phyloP scores from a whole-genome alignment of 805 yeast genomes.

The Spathaspora arborariae region DNA sequence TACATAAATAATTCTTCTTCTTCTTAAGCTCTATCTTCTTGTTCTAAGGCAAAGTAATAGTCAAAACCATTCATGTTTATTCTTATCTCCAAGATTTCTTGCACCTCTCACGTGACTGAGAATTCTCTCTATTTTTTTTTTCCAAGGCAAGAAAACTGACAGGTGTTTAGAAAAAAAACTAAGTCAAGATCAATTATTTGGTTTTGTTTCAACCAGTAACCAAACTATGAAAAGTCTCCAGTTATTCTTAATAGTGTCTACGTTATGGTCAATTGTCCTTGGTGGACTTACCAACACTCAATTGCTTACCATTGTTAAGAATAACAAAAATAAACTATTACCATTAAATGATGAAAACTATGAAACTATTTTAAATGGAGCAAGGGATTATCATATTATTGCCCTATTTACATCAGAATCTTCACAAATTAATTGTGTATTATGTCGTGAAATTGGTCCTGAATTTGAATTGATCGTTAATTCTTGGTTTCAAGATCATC shows the following conservation, averaged over 20 bases:
- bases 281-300: conserved; percentile 23
- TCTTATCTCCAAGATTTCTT: too few species aligned
- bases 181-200: not conserved
- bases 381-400: conserved; percentile 67
- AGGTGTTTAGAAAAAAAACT: not conserved
- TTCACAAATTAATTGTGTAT: conserved; percentile 68
- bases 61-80: too few species aligned
- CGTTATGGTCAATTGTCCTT: conserved; percentile 13
- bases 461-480: conserved; percentile 55
- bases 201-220: not conserved
- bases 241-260: conserved; percentile 8
- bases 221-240: not conserved
- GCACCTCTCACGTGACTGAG: too few species aligned
- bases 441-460: conserved; percentile 72
- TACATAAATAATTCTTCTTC: too few species aligned
- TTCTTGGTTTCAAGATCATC: conserved; percentile 54
- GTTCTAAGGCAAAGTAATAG: too few species aligned
- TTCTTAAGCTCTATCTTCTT: too few species aligned
- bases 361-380: conserved; percentile 52
- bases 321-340: conserved; percentile 17
- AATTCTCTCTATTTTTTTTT: conserved; percentile 1
- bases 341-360: conserved; percentile 58
- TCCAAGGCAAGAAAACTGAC: not conserved
- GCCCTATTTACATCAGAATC: conserved; percentile 70
- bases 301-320: conserved; percentile 16